Evolutionary conservation across 2,329 filamentous ascomycete genomes (phyloP), one percentile per base, ranked within the genome.

Genomic region (Emydomyces testavorans): DNA sequence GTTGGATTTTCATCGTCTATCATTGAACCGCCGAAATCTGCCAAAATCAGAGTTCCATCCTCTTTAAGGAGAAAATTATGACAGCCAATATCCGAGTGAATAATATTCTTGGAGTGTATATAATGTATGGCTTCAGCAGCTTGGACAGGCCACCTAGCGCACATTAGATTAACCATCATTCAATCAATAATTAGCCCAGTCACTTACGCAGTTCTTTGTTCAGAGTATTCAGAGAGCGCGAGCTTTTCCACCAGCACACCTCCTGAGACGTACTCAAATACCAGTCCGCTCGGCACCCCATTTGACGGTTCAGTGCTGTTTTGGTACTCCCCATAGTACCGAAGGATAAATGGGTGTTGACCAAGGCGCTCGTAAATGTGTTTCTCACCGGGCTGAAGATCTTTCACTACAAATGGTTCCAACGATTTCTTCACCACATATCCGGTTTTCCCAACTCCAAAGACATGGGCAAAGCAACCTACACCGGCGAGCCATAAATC

Each of bases 311-410:
- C 37, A 13, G 10, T 37, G 24, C 31, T 18, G 21, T 21, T 3
- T 26, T 32, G n/a, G 15, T 50, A 45, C 37, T 46, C 48, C 4
- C 48, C 48, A 24, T 50, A 50, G 42, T 50, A 50, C 20, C 29
- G 42, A 6, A 50, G 24, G 16, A 50, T 46, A 42, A 28, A 46
- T 2, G 41, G 48, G 21, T 50, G 43, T 18, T 29, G 35, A 15
- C 42, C 48, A 18, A 50, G 48, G n/a, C 48, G 48, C 29, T 46
- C 48, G 21, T 46, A 50, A 13, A 50, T 50, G 7, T 21, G 48
- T 34, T 50, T 50, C 20, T 50, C 48, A 6, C 24, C 23, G 3
- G 40, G 32, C 16, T 49, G 31, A 3, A 49, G 26, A 26, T 47
- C 20, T 23, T 23, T 23, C 7, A 50, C 29, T 6, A 47, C 48